A percentile compares a stretch with the other conserved stretches of the same genome.
These are phyloP conservation scores for Chalara sp. DNA, from an alignment of 2,329 filamentous ascomycete species.

Conservation along the genomic window DNA sequence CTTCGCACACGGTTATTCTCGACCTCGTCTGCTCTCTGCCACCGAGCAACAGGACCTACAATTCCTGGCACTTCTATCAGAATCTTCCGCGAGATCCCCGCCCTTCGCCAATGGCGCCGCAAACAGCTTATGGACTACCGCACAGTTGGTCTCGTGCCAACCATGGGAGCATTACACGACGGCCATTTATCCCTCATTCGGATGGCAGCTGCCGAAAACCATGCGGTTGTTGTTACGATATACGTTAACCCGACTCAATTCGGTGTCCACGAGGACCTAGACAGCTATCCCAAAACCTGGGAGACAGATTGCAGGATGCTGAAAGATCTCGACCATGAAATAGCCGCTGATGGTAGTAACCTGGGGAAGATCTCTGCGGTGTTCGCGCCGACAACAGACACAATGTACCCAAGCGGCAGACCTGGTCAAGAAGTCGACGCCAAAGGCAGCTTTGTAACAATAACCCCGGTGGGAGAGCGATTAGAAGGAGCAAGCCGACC, in stretches of 20 bases:
- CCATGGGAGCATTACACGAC: slow-evolving; percentile 94
- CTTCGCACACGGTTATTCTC: slow-evolving; percentile 11
- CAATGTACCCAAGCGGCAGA: slow-evolving; percentile 78
- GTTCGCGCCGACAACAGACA: slow-evolving; percentile 74
- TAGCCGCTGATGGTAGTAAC: slow-evolving; percentile 51
- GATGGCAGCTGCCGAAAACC: slow-evolving; percentile 75
- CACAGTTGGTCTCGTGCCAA: slow-evolving; percentile 83
- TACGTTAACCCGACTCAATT: slow-evolving; percentile 98
- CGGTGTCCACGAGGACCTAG: slow-evolving; percentile 79
- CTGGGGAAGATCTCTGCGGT: slow-evolving; percentile 71
- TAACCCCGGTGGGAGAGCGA: slow-evolving; percentile 75
- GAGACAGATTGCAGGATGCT: slow-evolving; percentile 65
- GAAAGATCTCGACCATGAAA: slow-evolving; percentile 60
- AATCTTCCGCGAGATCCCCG: slow-evolving; percentile 68
- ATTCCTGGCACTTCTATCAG: slow-evolving; percentile 55
- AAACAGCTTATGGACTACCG: slow-evolving; percentile 60
- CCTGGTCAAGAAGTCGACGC: slow-evolving; percentile 67
- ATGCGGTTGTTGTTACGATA: slow-evolving; percentile 81
- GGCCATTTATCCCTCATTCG: slow-evolving; percentile 85
- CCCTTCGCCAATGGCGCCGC: slow-evolving; percentile 63
- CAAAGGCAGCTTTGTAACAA: slow-evolving; percentile 81
- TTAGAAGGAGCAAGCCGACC: slow-evolving; percentile 82
- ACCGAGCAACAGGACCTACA: slow-evolving; percentile 13
- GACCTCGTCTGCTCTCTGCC: slow-evolving; percentile 5
- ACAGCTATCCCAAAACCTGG: slow-evolving; percentile 88